Evolutionary conservation across 129 eudicot species (phyloP).

Genomic region (Flaveria ramosissima): DNA sequence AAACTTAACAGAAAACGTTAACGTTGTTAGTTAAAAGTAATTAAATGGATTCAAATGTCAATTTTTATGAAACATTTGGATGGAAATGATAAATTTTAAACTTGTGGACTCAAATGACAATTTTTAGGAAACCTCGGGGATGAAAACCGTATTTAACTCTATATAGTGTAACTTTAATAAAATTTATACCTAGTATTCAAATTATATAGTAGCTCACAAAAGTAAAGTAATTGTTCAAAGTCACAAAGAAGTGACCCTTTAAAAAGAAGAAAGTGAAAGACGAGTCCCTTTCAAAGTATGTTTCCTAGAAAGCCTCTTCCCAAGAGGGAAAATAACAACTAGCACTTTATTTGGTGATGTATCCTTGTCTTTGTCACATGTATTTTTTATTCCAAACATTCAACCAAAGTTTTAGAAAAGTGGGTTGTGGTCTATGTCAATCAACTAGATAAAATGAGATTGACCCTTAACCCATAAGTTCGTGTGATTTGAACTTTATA

Average conservation of each 20-base stretch:
- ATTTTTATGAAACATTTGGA: too few relatives aligned
- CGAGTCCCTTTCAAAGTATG: constrained; percentile 31
- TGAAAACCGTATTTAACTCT: too few relatives aligned
- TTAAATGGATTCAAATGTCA: too few relatives aligned
- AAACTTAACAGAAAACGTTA: too few relatives aligned
- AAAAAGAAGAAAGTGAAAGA: constrained; percentile 34
- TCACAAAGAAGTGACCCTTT: constrained; percentile 19
- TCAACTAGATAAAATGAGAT: constrained; percentile 18
- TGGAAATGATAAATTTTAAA: too few relatives aligned
- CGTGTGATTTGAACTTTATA: not conserved
- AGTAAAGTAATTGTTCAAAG: constrained; percentile 9
- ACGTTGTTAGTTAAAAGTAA: too few relatives aligned
- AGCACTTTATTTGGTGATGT: constrained; percentile 34
- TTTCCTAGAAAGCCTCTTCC: constrained; percentile 38
- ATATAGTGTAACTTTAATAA: too few relatives aligned
- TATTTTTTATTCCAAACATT: constrained; percentile 34
- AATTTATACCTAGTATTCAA: too few relatives aligned
- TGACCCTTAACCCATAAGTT: not conserved
- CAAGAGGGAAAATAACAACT: constrained; percentile 33
- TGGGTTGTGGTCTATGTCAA: constrained; percentile 34
- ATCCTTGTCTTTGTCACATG: constrained; percentile 23
- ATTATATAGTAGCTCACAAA: not conserved
- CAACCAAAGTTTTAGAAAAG: constrained; percentile 18
- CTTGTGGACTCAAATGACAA: too few relatives aligned
- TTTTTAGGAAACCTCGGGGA: too few relatives aligned